A percentile compares a stretch with the other conserved stretches of the same genome.
Conservation (phyloP, 768 basidiomycete genomes). For the Termitomyces sp. region DNA sequence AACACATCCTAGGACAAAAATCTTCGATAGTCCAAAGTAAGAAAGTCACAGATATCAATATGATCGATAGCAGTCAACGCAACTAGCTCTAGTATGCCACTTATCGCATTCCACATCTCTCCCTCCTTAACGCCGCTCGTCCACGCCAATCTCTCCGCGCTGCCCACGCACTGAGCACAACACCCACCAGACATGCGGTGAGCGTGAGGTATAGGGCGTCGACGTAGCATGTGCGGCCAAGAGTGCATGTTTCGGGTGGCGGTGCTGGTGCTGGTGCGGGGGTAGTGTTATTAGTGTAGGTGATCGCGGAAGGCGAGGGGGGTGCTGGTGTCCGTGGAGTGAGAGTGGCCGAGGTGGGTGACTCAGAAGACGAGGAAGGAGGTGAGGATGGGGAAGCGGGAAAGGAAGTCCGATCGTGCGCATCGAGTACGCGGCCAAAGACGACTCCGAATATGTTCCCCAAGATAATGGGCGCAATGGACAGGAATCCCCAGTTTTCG, state of each 20-base stretch:
- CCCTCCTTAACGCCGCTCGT: neutral
- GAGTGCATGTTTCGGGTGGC: slow-evolving; percentile 30
- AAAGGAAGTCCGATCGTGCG: slow-evolving; percentile 35
- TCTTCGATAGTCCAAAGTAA: neutral
- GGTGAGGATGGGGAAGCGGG: neutral
- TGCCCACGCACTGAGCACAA: slow-evolving; percentile 46
- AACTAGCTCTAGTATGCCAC: neutral
- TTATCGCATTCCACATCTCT: neutral
- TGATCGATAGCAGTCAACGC: neutral
- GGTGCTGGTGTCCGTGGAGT: neutral
- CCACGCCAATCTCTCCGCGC: slow-evolving; percentile 42
- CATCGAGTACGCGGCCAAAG: slow-evolving; percentile 79
- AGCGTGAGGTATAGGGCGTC: slow-evolving; percentile 51
- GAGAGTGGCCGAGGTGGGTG: slow-evolving; percentile 35
- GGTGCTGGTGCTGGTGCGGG: slow-evolving; percentile 26
- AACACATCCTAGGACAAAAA: neutral
- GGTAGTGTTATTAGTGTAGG: neutral
- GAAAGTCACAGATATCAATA: neutral
- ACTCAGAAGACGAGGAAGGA: slow-evolving; percentile 41
- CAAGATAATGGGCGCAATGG: slow-evolving; percentile 68
- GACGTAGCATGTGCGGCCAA: slow-evolving; percentile 57
- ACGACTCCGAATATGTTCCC: slow-evolving; percentile 82
- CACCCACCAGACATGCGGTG: slow-evolving; percentile 38
- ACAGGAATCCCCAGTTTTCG: slow-evolving; percentile 83
- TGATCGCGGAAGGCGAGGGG: neutral